phyloP scores from a whole-genome alignment of 2,329 filamentous ascomycete genomes.

The Immersiporthe knoxdaviesiana region DNA sequence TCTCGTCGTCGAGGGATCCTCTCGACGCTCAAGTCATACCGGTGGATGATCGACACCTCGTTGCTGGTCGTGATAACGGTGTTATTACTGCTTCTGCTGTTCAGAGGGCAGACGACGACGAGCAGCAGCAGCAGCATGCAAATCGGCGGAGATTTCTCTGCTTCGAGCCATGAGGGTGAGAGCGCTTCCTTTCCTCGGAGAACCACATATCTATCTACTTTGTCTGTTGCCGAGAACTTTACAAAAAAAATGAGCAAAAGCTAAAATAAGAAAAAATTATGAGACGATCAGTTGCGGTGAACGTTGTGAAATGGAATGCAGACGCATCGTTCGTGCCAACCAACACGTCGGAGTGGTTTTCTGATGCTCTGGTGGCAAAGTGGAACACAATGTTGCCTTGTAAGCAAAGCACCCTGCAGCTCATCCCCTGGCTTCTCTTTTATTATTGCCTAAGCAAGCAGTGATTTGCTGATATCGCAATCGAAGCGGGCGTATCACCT shows the following conservation, averaged over 20 bases:
- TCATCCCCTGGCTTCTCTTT: neutral
- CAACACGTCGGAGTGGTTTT: constrained; percentile 44
- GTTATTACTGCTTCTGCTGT: constrained; percentile 34
- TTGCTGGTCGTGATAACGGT: constrained; percentile 40
- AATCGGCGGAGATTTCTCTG: constrained; percentile 45
- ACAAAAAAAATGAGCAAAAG: neutral
- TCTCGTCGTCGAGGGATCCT: constrained; percentile 21
- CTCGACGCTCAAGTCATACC: constrained; percentile 33
- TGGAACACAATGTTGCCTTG: constrained; percentile 48
- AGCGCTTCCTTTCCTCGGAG: neutral
- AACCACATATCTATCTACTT: no score
- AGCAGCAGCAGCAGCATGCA: constrained; percentile 32
- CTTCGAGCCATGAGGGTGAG: constrained; percentile 42
- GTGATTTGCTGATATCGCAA: neutral
- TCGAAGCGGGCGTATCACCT: constrained; percentile 13
- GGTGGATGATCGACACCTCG: constrained; percentile 40
- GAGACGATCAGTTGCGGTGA: constrained; percentile 38
- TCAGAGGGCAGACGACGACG: constrained; percentile 24
- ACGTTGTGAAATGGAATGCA: constrained; percentile 43
- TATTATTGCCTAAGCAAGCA: neutral
- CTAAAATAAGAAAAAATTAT: constrained; percentile 11
- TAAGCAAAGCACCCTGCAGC: constrained; percentile 32
- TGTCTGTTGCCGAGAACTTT: constrained; percentile 17
- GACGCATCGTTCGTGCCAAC: constrained; percentile 46
- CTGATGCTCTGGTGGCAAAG: constrained; percentile 39